These are phyloP conservation scores for Leccinum variicolor DNA, from an alignment of 768 basidiomycete genomes.

Conservation along the genomic window DNA sequence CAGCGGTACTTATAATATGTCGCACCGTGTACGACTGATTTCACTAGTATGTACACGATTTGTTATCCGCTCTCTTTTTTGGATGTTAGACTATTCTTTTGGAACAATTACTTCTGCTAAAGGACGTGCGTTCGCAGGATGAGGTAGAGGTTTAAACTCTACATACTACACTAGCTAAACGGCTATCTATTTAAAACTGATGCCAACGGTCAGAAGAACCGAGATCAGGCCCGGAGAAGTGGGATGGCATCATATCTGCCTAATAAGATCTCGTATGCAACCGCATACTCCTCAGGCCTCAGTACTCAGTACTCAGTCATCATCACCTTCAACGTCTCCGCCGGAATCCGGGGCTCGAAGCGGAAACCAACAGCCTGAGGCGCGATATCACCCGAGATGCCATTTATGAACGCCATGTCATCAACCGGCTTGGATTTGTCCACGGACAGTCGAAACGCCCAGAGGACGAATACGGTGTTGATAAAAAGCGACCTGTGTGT, in stretches of 20 bases:
- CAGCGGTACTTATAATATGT: neutral
- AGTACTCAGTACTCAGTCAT: neutral
- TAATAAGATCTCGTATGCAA: neutral
- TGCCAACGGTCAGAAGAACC: neutral
- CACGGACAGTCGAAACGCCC: constrained; percentile 51
- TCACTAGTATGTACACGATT: neutral
- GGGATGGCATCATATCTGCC: neutral
- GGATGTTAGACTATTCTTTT: neutral
- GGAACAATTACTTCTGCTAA: neutral
- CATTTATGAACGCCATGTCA: constrained; percentile 47
- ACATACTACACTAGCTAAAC: neutral
- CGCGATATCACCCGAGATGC: constrained; percentile 17
- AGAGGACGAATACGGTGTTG: constrained; percentile 54
- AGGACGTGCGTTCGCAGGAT: neutral
- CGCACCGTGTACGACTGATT: neutral
- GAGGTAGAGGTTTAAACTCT: neutral
- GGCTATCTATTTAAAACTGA: neutral
- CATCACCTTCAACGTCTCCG: constrained; percentile 7
- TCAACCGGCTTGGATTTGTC: constrained; percentile 52
- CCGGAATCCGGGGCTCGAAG: constrained; percentile 44
- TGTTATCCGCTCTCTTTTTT: neutral
- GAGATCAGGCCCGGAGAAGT: neutral
- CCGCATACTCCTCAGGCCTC: neutral
- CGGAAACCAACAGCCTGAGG: constrained; percentile 52
- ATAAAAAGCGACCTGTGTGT: constrained; percentile 51